A percentile compares a stretch with the other conserved stretches of the same genome.
phyloP scores from a whole-genome alignment of 2,329 filamentous ascomycete genomes.

The Magnaporthiopsis rhizophila region DNA sequence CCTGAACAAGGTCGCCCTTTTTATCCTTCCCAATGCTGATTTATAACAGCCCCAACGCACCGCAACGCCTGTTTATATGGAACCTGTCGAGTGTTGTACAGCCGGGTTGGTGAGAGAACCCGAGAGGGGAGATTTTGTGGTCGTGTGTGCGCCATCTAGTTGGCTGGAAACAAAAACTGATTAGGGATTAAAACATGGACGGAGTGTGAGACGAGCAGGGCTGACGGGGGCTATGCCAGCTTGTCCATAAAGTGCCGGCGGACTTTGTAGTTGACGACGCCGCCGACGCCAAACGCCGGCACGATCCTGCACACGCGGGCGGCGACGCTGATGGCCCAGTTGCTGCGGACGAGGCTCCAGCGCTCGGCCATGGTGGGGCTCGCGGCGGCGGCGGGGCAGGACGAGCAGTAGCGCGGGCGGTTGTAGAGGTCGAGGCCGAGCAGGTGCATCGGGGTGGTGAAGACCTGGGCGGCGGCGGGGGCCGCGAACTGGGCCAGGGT shows the following conservation, averaged over 20 bases:
- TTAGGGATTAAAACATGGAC: constrained; percentile 4
- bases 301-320: constrained; percentile 80
- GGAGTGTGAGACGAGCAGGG: background rate
- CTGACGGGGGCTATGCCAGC: constrained; percentile 28
- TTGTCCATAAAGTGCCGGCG: constrained; percentile 58
- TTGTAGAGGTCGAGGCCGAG: constrained; percentile 85
- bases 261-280: constrained; percentile 73
- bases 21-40: background rate
- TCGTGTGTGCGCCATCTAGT: background rate
- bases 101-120: background rate
- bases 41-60: background rate
- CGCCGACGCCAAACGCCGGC: constrained; percentile 81
- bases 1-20: background rate
- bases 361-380: constrained; percentile 46
- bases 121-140: background rate
- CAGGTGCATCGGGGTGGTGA: constrained; percentile 78
- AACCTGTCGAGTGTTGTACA: background rate
- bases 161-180: background rate
- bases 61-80: background rate
- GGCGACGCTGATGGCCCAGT: constrained; percentile 66
- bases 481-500: constrained; percentile 71
- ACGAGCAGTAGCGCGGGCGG: constrained; percentile 36
- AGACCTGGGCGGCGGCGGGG: constrained; percentile 69
- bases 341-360: constrained; percentile 57
- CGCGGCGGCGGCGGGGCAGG: constrained; percentile 26